Conservation (phyloP, 768 basidiomycete genomes). For the Suillus tomentosus region DNA sequence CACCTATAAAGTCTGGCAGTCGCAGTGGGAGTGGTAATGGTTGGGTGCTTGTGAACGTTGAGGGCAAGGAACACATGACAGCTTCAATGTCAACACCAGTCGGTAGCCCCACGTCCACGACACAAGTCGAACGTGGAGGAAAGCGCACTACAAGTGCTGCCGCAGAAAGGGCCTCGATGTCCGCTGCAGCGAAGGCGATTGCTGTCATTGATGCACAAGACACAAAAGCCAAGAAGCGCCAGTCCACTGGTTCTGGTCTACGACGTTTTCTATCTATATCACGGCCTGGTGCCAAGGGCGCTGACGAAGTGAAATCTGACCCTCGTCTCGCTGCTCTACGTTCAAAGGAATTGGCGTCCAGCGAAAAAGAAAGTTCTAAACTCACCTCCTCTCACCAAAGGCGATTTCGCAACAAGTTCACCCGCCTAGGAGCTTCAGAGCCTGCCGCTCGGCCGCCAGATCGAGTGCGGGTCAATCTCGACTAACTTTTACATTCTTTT, state of each 20-base stretch:
- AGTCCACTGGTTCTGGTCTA: constrained; percentile 32
- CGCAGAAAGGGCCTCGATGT: constrained; percentile 35
- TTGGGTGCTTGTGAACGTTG: constrained; percentile 69
- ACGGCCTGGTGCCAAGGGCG: constrained; percentile 30
- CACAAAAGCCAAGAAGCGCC: constrained; percentile 28
- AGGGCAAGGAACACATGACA: constrained; percentile 39
- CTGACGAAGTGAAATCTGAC: constrained; percentile 30
- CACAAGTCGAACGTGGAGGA: constrained; percentile 31
- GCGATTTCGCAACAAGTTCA: constrained; percentile 32
- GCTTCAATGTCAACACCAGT: constrained; percentile 27
- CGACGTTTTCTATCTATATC: constrained; percentile 36
- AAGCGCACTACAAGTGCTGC: constrained; percentile 21
- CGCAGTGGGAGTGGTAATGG: constrained; percentile 49
- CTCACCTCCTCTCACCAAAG: constrained; percentile 22
- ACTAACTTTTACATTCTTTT: constrained; percentile 29
- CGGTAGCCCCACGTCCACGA: constrained; percentile 29
- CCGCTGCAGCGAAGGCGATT: constrained; percentile 62
- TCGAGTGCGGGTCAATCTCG: constrained; percentile 38
- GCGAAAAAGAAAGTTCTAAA: constrained; percentile 14
- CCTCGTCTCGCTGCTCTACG: constrained; percentile 26
- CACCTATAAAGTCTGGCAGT: constrained; percentile 36
- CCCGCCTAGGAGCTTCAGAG: constrained; percentile 31
- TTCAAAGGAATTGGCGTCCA: constrained; percentile 29
- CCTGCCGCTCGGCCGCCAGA: constrained; percentile 33
- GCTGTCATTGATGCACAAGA: constrained; percentile 62